Base-by-base conservation (phyloP, 352 stramenopile species). In the Ophiocytium majus region DNA sequence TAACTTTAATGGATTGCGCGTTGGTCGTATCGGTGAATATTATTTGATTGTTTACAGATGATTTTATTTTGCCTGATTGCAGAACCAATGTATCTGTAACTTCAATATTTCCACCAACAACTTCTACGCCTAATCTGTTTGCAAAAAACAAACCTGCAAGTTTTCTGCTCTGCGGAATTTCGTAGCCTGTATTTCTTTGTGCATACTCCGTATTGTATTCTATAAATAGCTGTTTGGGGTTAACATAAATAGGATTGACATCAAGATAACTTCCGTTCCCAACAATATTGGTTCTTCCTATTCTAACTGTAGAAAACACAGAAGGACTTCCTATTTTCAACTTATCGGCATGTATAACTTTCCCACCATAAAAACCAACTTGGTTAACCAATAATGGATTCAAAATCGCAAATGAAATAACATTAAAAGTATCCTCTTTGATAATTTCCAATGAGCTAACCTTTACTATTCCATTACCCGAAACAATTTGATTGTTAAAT, bases 401-500 rank as follows among this genome's bases (percentile, higher is more conserved):
- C 57, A 71, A 71, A 71, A 71, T 71, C 57, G 57, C 57, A 71
- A 71, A 71, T 71, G 57, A 71, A 71, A 71, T 71, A 71, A 71
- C 57, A 71, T 71, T 71, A 71, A 71, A 71, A 71, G 57, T 71
- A 71, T 71, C 57, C 57, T 71, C 57, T 71, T 71, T 71, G 57
- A 71, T 71, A 71, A 71, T 71, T 71, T 71, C 57, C 57, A 71
- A 71, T 71, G 57, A 71, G 57, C 57, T 71, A 71, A 71, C 57
- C 57, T 71, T 71, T 71, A 71, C 57, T 71, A 71, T 71, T 71
- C 57, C 57, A 71, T 71, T 71, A 71, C 57, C 57, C 57, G 57
- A 71, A 71, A 71, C 57, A 71, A 71, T 71, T 71, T 71, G 57
- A 71, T 71, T 71, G 57, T 71, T 71, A 71, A 71, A 71, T 71